Evolutionary conservation across 2,329 filamentous ascomycete species (phyloP), one percentile per base, ranked within the genome.

Genomic region (Fusarium staphyleae): DNA sequence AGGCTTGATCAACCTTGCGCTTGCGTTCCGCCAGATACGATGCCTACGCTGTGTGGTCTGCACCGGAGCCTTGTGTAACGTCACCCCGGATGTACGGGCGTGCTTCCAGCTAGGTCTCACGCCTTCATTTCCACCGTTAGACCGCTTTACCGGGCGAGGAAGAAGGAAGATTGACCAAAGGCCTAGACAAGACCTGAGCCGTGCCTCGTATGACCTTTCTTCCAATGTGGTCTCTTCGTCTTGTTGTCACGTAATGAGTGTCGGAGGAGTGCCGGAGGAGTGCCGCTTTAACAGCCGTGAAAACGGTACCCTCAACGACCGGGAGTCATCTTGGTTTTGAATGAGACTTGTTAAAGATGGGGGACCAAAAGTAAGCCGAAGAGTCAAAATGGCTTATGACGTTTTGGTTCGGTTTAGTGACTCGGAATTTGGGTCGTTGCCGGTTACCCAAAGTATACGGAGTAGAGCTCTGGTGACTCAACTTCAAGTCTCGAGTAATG

Each of bases 261-360:
- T n/a, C n/a, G 39, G 26, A 26, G 30, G n/a, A 16, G 28, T 34
- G 12, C 24, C 47, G 41, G 47, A 36, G 40, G 39, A 30, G 22
- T 16, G 52, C 52, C 37, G 48, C 52, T 55, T 55, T 46, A 52
- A 37, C 12, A 12, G 24, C 24, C 13, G 26, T 28, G 33, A 26
- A 35, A 42, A 26, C 14, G 15, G 37, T 44, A 39, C 40, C 49
- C 45, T 33, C 37, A 37, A 52, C 30, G 30, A 36, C 32, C 19
- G 15, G 35, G 33, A 24, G 14, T 40, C 3, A 24, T 24, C 22
- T 8, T 36, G 34, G 30, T 41, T 48, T 15, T 36, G 36, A 43
- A 26, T 9, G n/a, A 41, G 28, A 14, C 15, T 22, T 9, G 19
- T 48, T 28, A 12, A 19, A 28, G 40, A 24, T 39, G 36, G 18